Base-by-base conservation (phyloP, 805 yeast genomes). In the Blastobotrys terrestris region DNA sequence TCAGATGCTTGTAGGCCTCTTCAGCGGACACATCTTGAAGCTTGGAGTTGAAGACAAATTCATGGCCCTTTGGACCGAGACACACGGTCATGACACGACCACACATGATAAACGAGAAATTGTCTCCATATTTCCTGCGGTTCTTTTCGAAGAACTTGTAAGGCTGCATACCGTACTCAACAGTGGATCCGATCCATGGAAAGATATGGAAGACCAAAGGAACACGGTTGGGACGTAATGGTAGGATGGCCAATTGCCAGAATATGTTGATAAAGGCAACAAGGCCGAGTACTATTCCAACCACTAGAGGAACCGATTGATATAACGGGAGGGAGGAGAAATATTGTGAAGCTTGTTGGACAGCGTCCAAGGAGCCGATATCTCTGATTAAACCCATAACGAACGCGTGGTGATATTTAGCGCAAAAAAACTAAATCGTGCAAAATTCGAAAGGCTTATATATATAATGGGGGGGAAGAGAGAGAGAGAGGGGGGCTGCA, bases 41-140 rank as follows among this genome's bases (percentile, higher is more conserved):
- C 71, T 87, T 91, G 44, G 96, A 88, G 70, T 94, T 94, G 61
- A 94, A 81, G 46, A 92, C 89, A 67, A 94, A 91, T 69, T 94
- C 99, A 70, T 94, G 97, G 60, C 99, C 99, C 72, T 87, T 87
- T 62, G 98, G 97, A 48, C 98, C 99, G 63, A 94, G 75, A 66
- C 88, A 90, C 53, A 94, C 99, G 3, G 97, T 91, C 96, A 92
- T 89, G 41, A 83, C 85, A 65, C 81, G 86, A 52, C 99, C 99
- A 61, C 94, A 76, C 68, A 94, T 70, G 57, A 91, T 79, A 65
- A 94, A 94, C 21, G 97, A 84, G 66, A 90, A 94, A 49, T 89
- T 87, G 69, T 94, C 97, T 58, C 99, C 99, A 64, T 92, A 81
- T 68, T 89, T 85, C 60, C 76, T 67, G 60, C 90, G 87, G 70